Conservation (phyloP, 306 rosid species). For the Quercus berberidifolia region DNA sequence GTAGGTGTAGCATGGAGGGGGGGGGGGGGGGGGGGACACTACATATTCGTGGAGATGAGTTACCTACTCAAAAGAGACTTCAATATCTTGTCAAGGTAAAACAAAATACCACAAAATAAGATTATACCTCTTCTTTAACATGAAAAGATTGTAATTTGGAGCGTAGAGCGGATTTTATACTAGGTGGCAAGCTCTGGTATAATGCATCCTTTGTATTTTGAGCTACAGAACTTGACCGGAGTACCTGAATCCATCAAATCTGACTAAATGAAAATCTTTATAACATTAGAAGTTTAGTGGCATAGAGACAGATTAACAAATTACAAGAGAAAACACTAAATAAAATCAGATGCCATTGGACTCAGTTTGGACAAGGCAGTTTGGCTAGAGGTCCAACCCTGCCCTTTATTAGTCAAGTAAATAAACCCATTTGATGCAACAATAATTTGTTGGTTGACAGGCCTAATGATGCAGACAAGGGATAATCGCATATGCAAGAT, state of each 20-base stretch:
- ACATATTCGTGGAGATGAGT: background rate
- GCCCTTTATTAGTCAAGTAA: background rate
- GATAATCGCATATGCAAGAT: background rate
- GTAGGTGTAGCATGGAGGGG: background rate
- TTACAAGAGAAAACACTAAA: background rate
- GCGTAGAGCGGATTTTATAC: constrained; percentile 63
- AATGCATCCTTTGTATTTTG: constrained; percentile 70
- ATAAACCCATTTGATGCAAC: background rate
- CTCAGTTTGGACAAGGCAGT: background rate
- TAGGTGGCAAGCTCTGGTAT: constrained; percentile 84
- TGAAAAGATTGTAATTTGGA: constrained; percentile 53
- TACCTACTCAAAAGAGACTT: background rate
- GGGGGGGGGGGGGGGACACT: background rate
- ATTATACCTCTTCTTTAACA: constrained; percentile 56
- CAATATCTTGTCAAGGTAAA: background rate
- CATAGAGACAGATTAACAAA: constrained; percentile 8
- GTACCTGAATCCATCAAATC: constrained; percentile 52
- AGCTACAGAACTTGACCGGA: constrained; percentile 71
- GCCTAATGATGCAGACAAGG: background rate
- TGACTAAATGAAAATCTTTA: constrained; percentile 16
- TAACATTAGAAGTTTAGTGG: background rate
- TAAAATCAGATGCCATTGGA: background rate
- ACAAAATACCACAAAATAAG: constrained; percentile 21
- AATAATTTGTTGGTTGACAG: background rate
- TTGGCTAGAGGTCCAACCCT: constrained; percentile 4